Base-by-base conservation (phyloP, 2,329 filamentous ascomycete species). In the Pseudopithomyces chartarum region DNA sequence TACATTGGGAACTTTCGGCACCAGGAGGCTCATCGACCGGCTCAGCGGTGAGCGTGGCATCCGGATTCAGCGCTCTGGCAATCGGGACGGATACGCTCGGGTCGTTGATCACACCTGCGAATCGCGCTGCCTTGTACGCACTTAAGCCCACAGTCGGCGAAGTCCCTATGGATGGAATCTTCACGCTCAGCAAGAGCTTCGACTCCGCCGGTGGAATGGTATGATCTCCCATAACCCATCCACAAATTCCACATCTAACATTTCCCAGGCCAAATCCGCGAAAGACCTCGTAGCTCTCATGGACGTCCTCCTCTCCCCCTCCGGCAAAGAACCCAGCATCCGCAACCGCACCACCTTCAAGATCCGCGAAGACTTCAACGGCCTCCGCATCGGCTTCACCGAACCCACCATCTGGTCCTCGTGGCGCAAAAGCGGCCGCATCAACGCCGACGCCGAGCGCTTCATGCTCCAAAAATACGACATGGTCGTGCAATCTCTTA, bases 61-160 rank as follows among this genome's bases (percentile, higher is more conserved):
- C 77, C 6, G 76, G 77, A 1, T 79, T 79, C 57, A 69, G 69
- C 42, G 75, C 78, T 11, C 63, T 80, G 2, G 69, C 70, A 3
- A 65, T 79, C n/a, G 73, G 69, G 12, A 78, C 76, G 3, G 77
- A 79, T 54, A 76, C 75, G 0, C 69, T 73, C 34, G 77, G 77
- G 4, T 77, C 74, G 4, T 60, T 76, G 19, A 75, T 76, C 38
- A 72, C 70, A 17, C 77, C 78, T 6, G 76, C 78, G 11, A 78
- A 74, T 52, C 65, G 73, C 39, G 69, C 72, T 17, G 76, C 64
- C 3, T 55, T 79, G 15, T 79, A 79, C 44, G 75, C 73, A 6
- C 50, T 79, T 33, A 78, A 78, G 48, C 70, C 71, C 2, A 74
- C 71, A 2, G 66, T 69, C n/a, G 72, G 73, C 13, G 62, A 72